Percentiles rank a stretch among this genome's conserved stretches.
phyloP scores from a whole-genome alignment of 208 protist genomes.

The Angomonas deanei region DNA sequence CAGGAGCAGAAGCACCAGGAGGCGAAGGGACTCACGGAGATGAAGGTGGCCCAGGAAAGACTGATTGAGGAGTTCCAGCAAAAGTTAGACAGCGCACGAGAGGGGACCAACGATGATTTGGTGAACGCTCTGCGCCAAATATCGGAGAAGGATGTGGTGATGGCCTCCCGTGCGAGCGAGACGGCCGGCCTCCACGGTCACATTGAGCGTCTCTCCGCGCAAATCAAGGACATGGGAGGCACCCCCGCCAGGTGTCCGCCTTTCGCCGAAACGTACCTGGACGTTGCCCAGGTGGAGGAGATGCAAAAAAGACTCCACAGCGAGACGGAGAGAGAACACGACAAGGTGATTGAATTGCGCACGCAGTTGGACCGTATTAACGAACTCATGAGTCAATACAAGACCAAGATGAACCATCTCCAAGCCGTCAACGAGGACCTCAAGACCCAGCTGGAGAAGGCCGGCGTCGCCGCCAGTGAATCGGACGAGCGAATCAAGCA shows the following conservation, averaged over 20 bases:
- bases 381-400: constrained; percentile 42
- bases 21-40: constrained; percentile 63
- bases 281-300: constrained; percentile 83
- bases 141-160: constrained; percentile 70
- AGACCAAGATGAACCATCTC: constrained; percentile 44
- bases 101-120: constrained; percentile 76
- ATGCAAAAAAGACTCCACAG: constrained; percentile 48
- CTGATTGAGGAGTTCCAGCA: constrained; percentile 84
- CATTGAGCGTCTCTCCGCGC: constrained; percentile 57
- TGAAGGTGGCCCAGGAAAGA: constrained; percentile 68
- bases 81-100: constrained; percentile 69
- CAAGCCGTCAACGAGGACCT: constrained; percentile 34
- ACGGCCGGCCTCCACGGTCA: constrained; percentile 65
- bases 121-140: constrained; percentile 57
- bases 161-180: constrained; percentile 79
- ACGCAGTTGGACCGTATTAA: constrained; percentile 73
- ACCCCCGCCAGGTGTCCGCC: constrained; percentile 21
- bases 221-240: constrained; percentile 52
- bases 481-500: constrained; percentile 36
- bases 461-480: constrained; percentile 27
- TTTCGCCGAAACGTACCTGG: constrained; percentile 66
- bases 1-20: constrained; percentile 77
- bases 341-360: constrained; percentile 62
- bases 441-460: constrained; percentile 29
- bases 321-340: constrained; percentile 52